Evolutionary conservation across 331 rosid genomes (phyloP), one percentile per base, ranked within the genome.

Genomic region (Phaseolus coccineus): DNA sequence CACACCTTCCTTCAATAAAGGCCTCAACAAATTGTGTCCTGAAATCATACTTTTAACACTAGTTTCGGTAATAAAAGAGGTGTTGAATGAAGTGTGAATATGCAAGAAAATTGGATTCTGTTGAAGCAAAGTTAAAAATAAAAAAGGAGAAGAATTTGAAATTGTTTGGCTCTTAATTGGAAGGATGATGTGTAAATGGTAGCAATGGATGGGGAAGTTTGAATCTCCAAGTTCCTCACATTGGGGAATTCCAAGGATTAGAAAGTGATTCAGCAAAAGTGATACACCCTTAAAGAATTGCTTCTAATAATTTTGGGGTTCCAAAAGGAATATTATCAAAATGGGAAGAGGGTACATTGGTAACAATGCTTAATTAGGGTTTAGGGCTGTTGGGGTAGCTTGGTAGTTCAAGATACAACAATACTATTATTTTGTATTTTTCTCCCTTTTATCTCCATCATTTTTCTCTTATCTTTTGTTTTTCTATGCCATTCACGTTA

Each of bases 71-170:
- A 46, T 24, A 69, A 47, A 44, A 69, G n/a, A 44, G 59, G 0
- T 69, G 2, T 27, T 47, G 27, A 27, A 14, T 44, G 8, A 72
- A 72, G 5, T 47, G 44, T 35, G n/a, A 53, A 55, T 37, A 13
- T 53, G 46, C 14, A 57, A 59, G 78, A 56, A 42, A 40, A 8
- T 61, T 75, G 79, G 58, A 46, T 75, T 47, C 53, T 39, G 40
- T 22, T 73, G 5, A 42, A 40, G 44, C 44, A 74, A n/a, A 39
- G 30, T 31, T 16, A 12, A 6, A 10, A 57, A 3, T 3, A 44
- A 15, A 81, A 75, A 67, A 68, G 66, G 8, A 46, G 57, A 74
- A 8, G 16, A 50, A 46, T 77, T 77, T 82, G 63, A 82, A 82
- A n/a, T 61, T 58, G 65, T 27, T 55, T 82, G 79, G 56, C 82